These are phyloP conservation scores for Amaranthus hypochondriacus DNA, from an alignment of 148 eudicot genomes.

Conservation along the genomic window DNA sequence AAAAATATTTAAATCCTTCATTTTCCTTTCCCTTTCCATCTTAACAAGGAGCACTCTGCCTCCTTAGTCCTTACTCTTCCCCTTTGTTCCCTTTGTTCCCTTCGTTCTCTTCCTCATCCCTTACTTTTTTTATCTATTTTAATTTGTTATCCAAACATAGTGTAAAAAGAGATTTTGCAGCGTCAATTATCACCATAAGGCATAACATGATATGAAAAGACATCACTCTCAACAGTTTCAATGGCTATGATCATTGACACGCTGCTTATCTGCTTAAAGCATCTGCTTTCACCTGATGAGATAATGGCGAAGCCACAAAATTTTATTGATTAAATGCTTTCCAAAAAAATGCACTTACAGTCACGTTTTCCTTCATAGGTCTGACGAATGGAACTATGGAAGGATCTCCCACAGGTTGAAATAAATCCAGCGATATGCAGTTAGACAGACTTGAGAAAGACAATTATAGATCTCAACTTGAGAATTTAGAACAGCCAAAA, in stretches of 20 bases:
- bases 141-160: background rate
- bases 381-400: constrained; percentile 9
- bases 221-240: background rate
- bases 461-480: background rate
- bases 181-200: background rate
- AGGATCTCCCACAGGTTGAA: background rate
- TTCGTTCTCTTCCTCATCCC: too few relatives aligned
- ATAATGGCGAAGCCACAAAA: constrained; percentile 6
- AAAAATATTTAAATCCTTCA: too few relatives aligned
- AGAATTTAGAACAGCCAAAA: constrained; percentile 41
- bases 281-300: background rate
- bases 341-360: constrained; percentile 11
- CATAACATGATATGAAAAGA: background rate
- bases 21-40: too few relatives aligned
- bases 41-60: too few relatives aligned
- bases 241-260: constrained; percentile 9
- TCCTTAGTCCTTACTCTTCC: too few relatives aligned
- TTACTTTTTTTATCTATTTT: too few relatives aligned
- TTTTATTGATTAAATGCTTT: background rate
- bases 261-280: constrained; percentile 1
- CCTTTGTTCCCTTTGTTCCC: too few relatives aligned
- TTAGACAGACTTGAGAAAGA: constrained; percentile 20
- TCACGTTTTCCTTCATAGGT: background rate
- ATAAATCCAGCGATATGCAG: background rate
- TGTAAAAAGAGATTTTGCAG: too few relatives aligned